These are phyloP conservation scores for Boletus patriciae DNA, from an alignment of 768 basidiomycete genomes.

Conservation along the genomic window DNA sequence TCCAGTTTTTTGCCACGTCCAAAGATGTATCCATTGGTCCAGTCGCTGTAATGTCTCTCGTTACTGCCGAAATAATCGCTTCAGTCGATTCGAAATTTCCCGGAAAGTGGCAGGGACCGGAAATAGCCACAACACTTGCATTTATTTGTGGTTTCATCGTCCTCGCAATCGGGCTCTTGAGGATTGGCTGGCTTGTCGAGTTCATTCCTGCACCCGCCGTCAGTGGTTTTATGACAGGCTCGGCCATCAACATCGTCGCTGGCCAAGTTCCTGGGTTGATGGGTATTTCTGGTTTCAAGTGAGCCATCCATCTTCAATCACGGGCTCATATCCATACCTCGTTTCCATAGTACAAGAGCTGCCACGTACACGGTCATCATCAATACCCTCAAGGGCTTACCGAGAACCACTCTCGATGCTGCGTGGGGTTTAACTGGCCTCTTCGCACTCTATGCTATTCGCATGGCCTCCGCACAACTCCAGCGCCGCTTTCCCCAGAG, in stretches of 20 bases:
- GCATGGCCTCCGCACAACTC: slow-evolving; percentile 51
- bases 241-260: slow-evolving; percentile 87
- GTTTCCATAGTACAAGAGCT: slow-evolving; percentile 67
- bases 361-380: slow-evolving; percentile 87
- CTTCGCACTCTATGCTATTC: slow-evolving; percentile 65
- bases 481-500: slow-evolving; percentile 60
- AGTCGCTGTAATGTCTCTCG: slow-evolving; percentile 97
- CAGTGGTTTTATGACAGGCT: slow-evolving; percentile 95
- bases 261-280: slow-evolving; percentile 89
- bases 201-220: slow-evolving; percentile 88
- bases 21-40: slow-evolving; percentile 99
- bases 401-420: slow-evolving; percentile 71
- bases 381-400: slow-evolving; percentile 85
- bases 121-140: slow-evolving; percentile 83
- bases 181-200: slow-evolving; percentile 93
- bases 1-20: slow-evolving; percentile 89
- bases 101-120: slow-evolving; percentile 58
- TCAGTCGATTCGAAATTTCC: slow-evolving; percentile 56
- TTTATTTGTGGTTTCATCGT: slow-evolving; percentile 91
- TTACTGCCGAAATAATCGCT: slow-evolving; percentile 76
- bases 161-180: slow-evolving; percentile 82
- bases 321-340: background rate
- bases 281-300: slow-evolving; percentile 86
- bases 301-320: slow-evolving; percentile 29
- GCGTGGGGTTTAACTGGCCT: slow-evolving; percentile 87